A percentile compares a stretch with the other conserved stretches of the same genome.
Conservation (phyloP, 192 early-diverging fungal species). For the Coemansia sp. region DNA sequence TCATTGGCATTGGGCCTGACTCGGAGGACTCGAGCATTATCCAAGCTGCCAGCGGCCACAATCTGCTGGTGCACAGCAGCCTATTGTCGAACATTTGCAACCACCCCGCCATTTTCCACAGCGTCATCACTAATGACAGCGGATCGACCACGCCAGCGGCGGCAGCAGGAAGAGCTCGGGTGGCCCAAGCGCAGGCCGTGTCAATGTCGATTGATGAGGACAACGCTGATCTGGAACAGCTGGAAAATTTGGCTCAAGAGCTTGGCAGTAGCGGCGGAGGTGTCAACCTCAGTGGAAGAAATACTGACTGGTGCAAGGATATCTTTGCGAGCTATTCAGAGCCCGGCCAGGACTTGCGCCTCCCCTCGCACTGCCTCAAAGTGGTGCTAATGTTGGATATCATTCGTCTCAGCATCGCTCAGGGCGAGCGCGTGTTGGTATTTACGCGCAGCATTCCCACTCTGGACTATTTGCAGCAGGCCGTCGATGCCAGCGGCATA, state of each 20-base stretch:
- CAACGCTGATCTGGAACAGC: constrained; percentile 12
- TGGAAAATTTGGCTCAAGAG: background rate
- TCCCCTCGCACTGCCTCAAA: constrained; percentile 55
- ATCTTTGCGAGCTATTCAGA: constrained; percentile 1
- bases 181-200: background rate
- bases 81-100: constrained; percentile 61
- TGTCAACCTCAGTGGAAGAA: constrained; percentile 13
- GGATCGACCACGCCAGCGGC: background rate
- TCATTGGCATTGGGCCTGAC: constrained; percentile 5
- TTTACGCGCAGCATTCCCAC: constrained; percentile 73
- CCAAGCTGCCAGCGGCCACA: background rate
- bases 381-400: constrained; percentile 63
- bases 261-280: background rate
- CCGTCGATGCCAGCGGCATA: constrained; percentile 14
- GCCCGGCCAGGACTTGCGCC: constrained; percentile 13
- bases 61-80: constrained; percentile 30
- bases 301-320: constrained; percentile 16
- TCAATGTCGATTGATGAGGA: constrained; percentile 2
- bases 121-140: background rate
- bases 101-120: constrained; percentile 62
- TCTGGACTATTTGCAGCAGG: constrained; percentile 54
- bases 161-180: background rate
- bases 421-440: constrained; percentile 71
- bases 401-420: constrained; percentile 43
- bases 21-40: background rate